Percentiles rank a stretch among this genome's conserved stretches.
Evolutionary conservation across 2,329 filamentous ascomycete genomes (phyloP).

Genomic region (Paracorniculantispora psalliotae): DNA sequence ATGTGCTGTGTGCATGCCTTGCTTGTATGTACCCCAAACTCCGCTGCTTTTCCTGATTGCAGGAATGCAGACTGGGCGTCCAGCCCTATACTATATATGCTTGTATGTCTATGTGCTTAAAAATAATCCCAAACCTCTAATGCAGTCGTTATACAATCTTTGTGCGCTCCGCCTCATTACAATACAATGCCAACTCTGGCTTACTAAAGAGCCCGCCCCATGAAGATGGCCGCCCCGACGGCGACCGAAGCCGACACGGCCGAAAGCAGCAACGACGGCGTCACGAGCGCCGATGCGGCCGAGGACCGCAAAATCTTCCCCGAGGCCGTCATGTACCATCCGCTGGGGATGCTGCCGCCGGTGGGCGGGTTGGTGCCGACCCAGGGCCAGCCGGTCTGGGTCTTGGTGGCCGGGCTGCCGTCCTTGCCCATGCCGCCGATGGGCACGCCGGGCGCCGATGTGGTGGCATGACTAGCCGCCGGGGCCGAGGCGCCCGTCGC

Average conservation of each 20-base stretch:
- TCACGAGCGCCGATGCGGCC: conserved; percentile 26
- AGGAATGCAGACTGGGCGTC: background rate
- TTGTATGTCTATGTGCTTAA: background rate
- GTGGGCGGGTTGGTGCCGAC: conserved; percentile 50
- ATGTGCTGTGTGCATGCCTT: background rate
- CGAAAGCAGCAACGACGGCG: conserved; percentile 21
- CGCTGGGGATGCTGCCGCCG: conserved; percentile 60
- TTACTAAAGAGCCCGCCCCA: conserved; percentile 13
- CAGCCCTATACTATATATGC: background rate
- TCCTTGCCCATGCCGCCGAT: conserved; percentile 62
- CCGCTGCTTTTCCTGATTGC: background rate
- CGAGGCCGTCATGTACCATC: conserved; percentile 73
- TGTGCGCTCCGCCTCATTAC: background rate
- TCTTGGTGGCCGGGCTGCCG: conserved; percentile 45
- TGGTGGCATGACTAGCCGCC: conserved; percentile 57
- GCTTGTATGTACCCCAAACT: background rate
- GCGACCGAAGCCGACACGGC: conserved; percentile 23
- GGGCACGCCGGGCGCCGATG: conserved; percentile 60
- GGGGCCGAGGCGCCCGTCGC: conserved; percentile 58
- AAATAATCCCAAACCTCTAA: background rate
- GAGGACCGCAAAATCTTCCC: conserved; percentile 76
- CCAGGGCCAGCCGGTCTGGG: conserved; percentile 65
- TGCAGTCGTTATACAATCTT: background rate
- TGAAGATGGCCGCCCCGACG: conserved; percentile 18
- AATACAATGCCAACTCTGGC: background rate